These are phyloP conservation scores for Bipolaris zeicola DNA, from an alignment of 2,329 filamentous ascomycete species.

Conservation along the genomic window DNA sequence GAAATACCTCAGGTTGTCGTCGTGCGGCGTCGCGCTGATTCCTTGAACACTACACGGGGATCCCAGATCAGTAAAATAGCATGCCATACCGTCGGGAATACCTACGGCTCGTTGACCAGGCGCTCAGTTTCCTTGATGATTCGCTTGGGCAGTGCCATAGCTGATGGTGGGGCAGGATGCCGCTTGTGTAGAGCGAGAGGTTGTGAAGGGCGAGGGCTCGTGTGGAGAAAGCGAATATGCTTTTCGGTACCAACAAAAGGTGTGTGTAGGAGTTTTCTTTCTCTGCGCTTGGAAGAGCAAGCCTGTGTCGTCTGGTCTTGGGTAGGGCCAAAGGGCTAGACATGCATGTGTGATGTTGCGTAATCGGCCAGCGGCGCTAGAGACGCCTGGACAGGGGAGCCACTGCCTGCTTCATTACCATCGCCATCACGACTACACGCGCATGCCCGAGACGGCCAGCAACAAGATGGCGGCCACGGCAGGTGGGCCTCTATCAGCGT, in stretches of 20 bases:
- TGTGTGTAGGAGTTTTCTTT: slow-evolving; percentile 2
- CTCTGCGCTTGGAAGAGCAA: background rate
- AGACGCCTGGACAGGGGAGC: slow-evolving; percentile 3
- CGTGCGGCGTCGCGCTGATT: slow-evolving; percentile 93
- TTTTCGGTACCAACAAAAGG: background rate
- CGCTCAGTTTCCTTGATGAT: slow-evolving; percentile 99
- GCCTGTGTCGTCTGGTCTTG: slow-evolving; percentile 5
- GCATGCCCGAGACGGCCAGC: slow-evolving; percentile 2
- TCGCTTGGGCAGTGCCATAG: slow-evolving; percentile 82
- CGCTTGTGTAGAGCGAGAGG: slow-evolving; percentile 1
- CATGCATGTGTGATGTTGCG: slow-evolving; percentile 15
- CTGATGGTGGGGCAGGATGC: slow-evolving; percentile 12
- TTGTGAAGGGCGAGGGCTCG: background rate
- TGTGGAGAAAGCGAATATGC: background rate
- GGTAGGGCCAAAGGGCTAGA: slow-evolving; percentile 7
- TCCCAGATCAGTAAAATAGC: slow-evolving; percentile 7
- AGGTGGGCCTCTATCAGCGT: slow-evolving; percentile 59
- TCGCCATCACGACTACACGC: slow-evolving; percentile 18
- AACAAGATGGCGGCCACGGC: slow-evolving; percentile 29
- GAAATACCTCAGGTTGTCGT: slow-evolving; percentile 97
- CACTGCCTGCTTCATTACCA: slow-evolving; percentile 2
- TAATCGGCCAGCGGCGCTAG: slow-evolving; percentile 10
- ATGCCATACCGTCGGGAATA: slow-evolving; percentile 10
- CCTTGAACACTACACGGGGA: slow-evolving; percentile 75
- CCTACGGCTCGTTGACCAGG: slow-evolving; percentile 94